Percentiles rank a stretch among this genome's conserved stretches.
Conservation (phyloP, 352 stramenopile species). For the Phytophthora macrochlamydospora region DNA sequence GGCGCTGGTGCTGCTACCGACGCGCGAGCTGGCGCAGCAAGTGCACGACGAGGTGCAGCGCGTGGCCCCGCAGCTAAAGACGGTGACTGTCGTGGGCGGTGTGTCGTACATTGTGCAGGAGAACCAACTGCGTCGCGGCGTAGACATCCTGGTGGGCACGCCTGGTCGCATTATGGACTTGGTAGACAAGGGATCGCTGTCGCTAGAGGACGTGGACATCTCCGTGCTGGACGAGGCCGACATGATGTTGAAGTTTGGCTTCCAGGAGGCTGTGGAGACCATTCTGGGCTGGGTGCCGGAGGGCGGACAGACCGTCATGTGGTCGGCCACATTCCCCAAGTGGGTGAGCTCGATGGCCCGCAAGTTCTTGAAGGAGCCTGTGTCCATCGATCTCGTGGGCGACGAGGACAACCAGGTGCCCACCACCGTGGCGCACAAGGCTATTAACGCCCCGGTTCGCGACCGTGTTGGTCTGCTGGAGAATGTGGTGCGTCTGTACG, state of each 20-base stretch:
- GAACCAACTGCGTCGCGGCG: constrained; percentile 85
- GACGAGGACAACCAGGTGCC: constrained; percentile 84
- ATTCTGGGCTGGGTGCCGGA: constrained; percentile 89
- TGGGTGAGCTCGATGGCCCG: constrained; percentile 95
- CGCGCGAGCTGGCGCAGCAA: constrained; percentile 97
- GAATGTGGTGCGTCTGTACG: constrained; percentile 72
- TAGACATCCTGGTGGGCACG: constrained; percentile 96
- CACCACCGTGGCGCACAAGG: constrained; percentile 91
- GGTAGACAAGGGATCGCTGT: constrained; percentile 92
- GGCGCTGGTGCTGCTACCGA: constrained; percentile 96
- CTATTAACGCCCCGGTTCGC: constrained; percentile 89
- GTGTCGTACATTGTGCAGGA: constrained; percentile 94
- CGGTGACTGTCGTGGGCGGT: constrained; percentile 93
- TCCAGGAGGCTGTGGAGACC: constrained; percentile 97
- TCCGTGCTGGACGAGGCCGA: constrained; percentile 97
- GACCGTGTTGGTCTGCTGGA: constrained; percentile 67
- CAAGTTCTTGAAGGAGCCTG: constrained; percentile 93
- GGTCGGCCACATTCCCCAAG: constrained; percentile 95
- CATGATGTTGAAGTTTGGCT: constrained; percentile 99
- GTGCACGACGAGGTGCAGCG: constrained; percentile 92
- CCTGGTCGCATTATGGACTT: constrained; percentile 97
- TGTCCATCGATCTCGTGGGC: constrained; percentile 95
- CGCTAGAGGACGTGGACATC: constrained; percentile 89
- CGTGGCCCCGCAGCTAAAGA: constrained; percentile 90
- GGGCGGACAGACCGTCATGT: constrained; percentile 93